Conservation (phyloP, 805 yeast species). For the Myxozyma sirexii region DNA sequence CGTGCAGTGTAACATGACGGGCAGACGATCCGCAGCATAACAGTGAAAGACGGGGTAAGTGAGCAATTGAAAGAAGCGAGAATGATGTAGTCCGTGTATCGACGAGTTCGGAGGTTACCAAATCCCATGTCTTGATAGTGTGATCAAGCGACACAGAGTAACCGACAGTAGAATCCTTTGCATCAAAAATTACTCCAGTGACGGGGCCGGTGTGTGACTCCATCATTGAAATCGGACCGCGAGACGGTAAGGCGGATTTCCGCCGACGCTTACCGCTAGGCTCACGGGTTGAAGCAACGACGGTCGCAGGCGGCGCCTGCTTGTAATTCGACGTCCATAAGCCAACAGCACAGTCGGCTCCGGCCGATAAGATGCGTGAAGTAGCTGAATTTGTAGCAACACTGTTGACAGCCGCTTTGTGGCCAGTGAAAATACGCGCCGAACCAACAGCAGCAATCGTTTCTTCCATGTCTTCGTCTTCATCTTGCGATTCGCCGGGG, state of each 20-base stretch:
- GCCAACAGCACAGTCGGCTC: slow-evolving; percentile 77
- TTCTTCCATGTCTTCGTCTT: slow-evolving; percentile 46
- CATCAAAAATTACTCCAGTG: slow-evolving; percentile 77
- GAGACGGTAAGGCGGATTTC: slow-evolving; percentile 74
- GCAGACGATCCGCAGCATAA: slow-evolving; percentile 96
- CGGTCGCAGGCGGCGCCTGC: slow-evolving; percentile 69
- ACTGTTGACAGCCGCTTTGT: slow-evolving; percentile 81
- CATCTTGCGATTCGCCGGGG: slow-evolving; percentile 53
- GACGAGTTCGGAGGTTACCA: slow-evolving; percentile 79
- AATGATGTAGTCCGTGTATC: slow-evolving; percentile 87
- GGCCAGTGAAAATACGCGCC: slow-evolving; percentile 65
- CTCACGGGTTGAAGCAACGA: slow-evolving; percentile 35
- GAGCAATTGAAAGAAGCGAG: slow-evolving; percentile 74
- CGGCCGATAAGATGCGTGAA: slow-evolving; percentile 76
- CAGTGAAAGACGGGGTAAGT: slow-evolving; percentile 66
- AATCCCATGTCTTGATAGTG: slow-evolving; percentile 93
- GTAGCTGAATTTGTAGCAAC: slow-evolving; percentile 60
- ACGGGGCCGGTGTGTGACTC: slow-evolving; percentile 88
- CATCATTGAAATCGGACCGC: slow-evolving; percentile 77
- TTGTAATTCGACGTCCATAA: slow-evolving; percentile 87
- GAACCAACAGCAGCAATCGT: slow-evolving; percentile 38
- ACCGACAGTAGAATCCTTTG: slow-evolving; percentile 73
- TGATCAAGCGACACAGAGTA: slow-evolving; percentile 97
- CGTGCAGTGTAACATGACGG: slow-evolving; percentile 93
- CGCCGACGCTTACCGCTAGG: slow-evolving; percentile 89